These are phyloP conservation scores for Nelumbo lutea DNA, from an alignment of 164 flowering plant species.

Conservation along the genomic window DNA sequence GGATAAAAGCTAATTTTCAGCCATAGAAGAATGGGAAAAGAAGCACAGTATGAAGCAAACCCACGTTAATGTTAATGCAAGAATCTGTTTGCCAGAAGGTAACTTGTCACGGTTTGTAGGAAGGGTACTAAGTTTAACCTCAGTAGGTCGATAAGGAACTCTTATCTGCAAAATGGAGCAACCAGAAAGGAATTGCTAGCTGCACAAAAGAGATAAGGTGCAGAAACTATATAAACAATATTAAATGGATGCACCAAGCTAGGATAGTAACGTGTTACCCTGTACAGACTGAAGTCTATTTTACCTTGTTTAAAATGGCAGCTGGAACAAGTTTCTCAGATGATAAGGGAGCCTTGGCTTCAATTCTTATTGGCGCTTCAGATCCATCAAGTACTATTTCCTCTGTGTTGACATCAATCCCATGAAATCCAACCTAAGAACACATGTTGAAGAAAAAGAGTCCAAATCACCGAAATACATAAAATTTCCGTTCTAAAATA, in stretches of 20 bases:
- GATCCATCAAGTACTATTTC: slow-evolving; percentile 86
- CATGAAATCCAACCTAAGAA: slow-evolving; percentile 78
- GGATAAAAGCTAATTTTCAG: background rate
- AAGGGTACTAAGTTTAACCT: slow-evolving; percentile 59
- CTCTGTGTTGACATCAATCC: slow-evolving; percentile 57
- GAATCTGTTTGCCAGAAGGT: slow-evolving; percentile 84
- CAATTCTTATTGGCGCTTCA: slow-evolving; percentile 85
- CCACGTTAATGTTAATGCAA: slow-evolving; percentile 72
- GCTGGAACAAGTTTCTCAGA: slow-evolving; percentile 76
- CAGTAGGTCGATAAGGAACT: slow-evolving; percentile 69
- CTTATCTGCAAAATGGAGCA: slow-evolving; percentile 51
- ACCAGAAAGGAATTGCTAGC: background rate
- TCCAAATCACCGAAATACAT: background rate
- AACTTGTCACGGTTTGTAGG: slow-evolving; percentile 70
- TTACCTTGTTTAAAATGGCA: slow-evolving; percentile 80
- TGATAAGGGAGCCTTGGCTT: slow-evolving; percentile 59
- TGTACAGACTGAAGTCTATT: background rate
- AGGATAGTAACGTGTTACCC: background rate
- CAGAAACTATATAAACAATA: slow-evolving; percentile 1
- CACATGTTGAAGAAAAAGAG: slow-evolving; percentile 3
- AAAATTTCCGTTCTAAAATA: too few relatives aligned
- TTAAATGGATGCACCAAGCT: background rate
- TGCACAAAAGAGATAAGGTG: too few relatives aligned
- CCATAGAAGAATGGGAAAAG: background rate
- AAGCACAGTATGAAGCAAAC: slow-evolving; percentile 17